Evolutionary conservation across 2,329 filamentous ascomycete species (phyloP).

Genomic region (Penicillium sp.): DNA sequence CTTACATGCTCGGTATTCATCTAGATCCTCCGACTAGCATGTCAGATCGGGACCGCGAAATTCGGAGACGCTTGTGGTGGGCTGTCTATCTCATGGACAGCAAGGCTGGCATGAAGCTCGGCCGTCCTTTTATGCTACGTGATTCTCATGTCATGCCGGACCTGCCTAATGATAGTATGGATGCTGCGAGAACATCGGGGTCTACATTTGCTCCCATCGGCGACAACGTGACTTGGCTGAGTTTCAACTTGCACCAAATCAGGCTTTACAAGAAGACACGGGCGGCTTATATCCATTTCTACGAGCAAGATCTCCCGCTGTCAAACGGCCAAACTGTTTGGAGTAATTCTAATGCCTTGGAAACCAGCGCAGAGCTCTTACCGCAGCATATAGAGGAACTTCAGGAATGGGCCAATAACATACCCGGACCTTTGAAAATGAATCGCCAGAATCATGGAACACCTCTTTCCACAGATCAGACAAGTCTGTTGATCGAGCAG

Average conservation of each 20-base stretch:
- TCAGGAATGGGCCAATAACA: constrained; percentile 31
- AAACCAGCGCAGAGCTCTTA: constrained; percentile 35
- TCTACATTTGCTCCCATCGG: constrained; percentile 16
- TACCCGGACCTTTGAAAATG: constrained; percentile 44
- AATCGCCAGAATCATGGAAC: constrained; percentile 33
- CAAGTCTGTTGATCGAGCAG: constrained; percentile 36
- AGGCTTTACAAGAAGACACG: constrained; percentile 13
- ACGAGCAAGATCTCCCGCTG: constrained; percentile 23
- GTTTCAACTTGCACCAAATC: constrained; percentile 18
- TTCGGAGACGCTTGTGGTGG: constrained; percentile 58
- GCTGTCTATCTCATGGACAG: constrained; percentile 51
- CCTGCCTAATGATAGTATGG: constrained; percentile 15
- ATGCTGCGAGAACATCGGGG: constrained; percentile 13
- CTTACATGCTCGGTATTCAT: constrained; percentile 53
- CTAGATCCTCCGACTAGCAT: constrained; percentile 44
- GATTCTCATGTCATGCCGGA: constrained; percentile 36
- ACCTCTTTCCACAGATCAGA: constrained; percentile 43
- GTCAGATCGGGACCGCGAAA: constrained; percentile 39
- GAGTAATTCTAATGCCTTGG: constrained; percentile 32
- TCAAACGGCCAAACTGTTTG: constrained; percentile 25
- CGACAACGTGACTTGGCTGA: constrained; percentile 25
- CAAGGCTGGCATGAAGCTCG: constrained; percentile 33
- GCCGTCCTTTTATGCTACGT: constrained; percentile 32
- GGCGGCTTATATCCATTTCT: constrained; percentile 13
- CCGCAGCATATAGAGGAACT: constrained; percentile 28